Evolutionary conservation across 805 yeast genomes (phyloP), one percentile per base, ranked within the genome.

Genomic region (Ogataea corticis): DNA sequence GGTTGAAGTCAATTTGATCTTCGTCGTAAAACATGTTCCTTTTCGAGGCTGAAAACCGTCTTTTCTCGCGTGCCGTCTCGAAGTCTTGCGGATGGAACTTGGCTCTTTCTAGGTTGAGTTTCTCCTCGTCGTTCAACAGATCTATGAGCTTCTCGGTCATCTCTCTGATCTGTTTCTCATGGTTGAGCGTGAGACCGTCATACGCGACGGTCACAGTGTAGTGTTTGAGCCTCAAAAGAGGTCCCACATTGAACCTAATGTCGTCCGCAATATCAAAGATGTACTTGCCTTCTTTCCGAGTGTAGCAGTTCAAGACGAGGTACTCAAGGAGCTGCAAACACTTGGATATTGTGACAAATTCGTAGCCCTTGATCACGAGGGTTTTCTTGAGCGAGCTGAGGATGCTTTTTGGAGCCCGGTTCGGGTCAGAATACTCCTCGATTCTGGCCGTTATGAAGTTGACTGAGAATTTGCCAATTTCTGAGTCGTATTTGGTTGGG

Each of bases 281-380:
- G 3, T 44, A 18, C 2, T 11, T 36, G 6, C 42, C 48, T 2
- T 43, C 45, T 6, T 45, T 34, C 14, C 40, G 39, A 4, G 28
- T 35, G 44, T 48, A 62, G 45, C 68, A 61, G 44, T 63, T 51
- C n/a, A 61, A 27, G 10, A 59, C 34, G 4, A 64, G 41, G 37
- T 58, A 57, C 36, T 63, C 66, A 28, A 61, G 38, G 13, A 62
- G 37, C 21, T 45, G 52, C 14, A 64, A 45, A 36, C 66, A 56
- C 47, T 63, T 64, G 16, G 55, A 42, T 12, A 63, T 44, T 9
- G 57, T 57, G 13, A 59, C 45, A 45, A 52, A 58, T 40, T 62
- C 68, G 34, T 57, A 55, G 1, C 68, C 68, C 23, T 51, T 54
- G 13, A 58, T 62, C 13, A 64, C 52, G 13, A 56, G 44, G 2